Conservation (phyloP, 1,284 basidiomycete species). For the Tilletiaria anomala region DNA sequence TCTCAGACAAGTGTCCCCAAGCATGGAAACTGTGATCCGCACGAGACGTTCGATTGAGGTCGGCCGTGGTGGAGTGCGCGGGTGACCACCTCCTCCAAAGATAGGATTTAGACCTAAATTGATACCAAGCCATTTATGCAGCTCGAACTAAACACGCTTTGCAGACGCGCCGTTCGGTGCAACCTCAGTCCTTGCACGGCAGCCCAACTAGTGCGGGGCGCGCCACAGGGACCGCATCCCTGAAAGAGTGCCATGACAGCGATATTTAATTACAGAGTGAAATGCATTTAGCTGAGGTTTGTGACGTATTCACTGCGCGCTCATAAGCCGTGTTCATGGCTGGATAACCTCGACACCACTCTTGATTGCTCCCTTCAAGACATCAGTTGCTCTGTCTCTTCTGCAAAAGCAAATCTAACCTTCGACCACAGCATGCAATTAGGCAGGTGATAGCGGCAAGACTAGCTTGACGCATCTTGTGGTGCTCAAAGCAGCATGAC, state of each 20-base stretch:
- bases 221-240: not conserved
- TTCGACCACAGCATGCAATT: too few relatives aligned
- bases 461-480: too few relatives aligned
- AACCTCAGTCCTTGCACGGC: not conserved
- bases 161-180: not conserved
- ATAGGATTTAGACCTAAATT: not conserved
- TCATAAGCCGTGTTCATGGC: too few relatives aligned
- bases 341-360: too few relatives aligned
- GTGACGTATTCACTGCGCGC: too few relatives aligned
- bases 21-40: not conserved
- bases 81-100: not conserved
- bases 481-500: too few relatives aligned
- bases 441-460: too few relatives aligned
- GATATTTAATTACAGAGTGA: too few relatives aligned
- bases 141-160: not conserved
- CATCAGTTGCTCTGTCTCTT: too few relatives aligned
- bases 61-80: not conserved
- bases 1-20: not conserved
- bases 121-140: not conserved
- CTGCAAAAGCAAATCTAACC: too few relatives aligned
- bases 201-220: not conserved
- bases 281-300: too few relatives aligned
- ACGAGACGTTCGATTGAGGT: not conserved
- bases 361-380: too few relatives aligned
- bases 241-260: not conserved